These are phyloP conservation scores for Pelargonium cotyledonis DNA, from an alignment of 441 rosid species.

Conservation along the genomic window DNA sequence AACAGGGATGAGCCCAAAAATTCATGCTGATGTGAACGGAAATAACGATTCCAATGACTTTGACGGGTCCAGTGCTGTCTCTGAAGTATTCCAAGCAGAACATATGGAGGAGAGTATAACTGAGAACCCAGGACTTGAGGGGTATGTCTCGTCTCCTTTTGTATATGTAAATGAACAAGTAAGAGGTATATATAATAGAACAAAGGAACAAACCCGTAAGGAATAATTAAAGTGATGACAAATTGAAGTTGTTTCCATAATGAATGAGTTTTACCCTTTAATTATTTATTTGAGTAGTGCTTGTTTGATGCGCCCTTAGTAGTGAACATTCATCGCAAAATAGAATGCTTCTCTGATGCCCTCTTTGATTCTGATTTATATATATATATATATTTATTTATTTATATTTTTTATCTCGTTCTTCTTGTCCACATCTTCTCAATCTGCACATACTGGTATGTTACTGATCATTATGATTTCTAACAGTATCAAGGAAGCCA, in stretches of 20 bases:
- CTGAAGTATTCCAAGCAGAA: constrained; percentile 32
- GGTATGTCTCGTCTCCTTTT: constrained; percentile 35
- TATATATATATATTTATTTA: too few relatives aligned
- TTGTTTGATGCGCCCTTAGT: too few relatives aligned
- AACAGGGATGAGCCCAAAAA: constrained; percentile 33
- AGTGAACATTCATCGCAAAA: background rate
- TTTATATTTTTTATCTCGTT: background rate
- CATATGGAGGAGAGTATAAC: constrained; percentile 25
- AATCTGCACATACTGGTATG: constrained; percentile 2
- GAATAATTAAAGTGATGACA: background rate
- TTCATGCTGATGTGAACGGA: constrained; percentile 21
- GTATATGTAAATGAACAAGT: background rate
- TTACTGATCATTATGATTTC: constrained; percentile 15
- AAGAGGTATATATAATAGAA: background rate
- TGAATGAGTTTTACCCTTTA: background rate
- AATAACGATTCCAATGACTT: constrained; percentile 23
- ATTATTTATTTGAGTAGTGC: background rate
- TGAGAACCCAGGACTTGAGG: constrained; percentile 28
- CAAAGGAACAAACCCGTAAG: background rate
- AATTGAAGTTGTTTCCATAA: background rate
- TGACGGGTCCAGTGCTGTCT: constrained; percentile 31
- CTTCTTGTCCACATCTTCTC: background rate
- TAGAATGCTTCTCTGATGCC: background rate
- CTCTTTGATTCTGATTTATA: background rate
- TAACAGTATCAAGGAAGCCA: constrained; percentile 13